Conservation (phyloP, 768 basidiomycete genomes). For the Bullera alba region DNA sequence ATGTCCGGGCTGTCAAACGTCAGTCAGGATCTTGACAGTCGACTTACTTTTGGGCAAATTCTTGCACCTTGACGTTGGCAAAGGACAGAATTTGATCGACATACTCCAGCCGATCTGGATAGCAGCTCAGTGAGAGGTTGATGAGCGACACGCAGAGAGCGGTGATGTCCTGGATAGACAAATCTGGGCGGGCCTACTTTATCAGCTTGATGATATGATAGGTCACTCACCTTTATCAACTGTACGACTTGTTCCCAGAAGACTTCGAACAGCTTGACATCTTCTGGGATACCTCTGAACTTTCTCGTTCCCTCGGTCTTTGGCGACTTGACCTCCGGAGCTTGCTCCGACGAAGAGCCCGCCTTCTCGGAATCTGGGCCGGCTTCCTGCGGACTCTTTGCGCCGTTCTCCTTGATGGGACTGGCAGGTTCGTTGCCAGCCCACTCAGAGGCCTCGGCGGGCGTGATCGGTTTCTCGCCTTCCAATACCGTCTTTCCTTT, state of each 20-base stretch:
- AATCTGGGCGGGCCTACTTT: constrained; percentile 81
- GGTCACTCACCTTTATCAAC: constrained; percentile 73
- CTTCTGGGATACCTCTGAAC: constrained; percentile 89
- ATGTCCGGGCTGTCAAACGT: constrained; percentile 65
- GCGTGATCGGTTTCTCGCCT: constrained; percentile 15
- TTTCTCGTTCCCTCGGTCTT: constrained; percentile 53
- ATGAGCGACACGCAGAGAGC: constrained; percentile 90
- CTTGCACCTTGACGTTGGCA: constrained; percentile 75
- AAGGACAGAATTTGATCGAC: constrained; percentile 92
- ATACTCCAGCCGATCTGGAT: constrained; percentile 93
- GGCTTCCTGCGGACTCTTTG: neutral
- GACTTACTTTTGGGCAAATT: constrained; percentile 70
- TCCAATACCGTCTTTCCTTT: constrained; percentile 49
- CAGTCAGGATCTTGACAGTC: neutral
- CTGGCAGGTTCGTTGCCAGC: constrained; percentile 6
- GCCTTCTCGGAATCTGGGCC: constrained; percentile 24
- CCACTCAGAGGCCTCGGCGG: constrained; percentile 34
- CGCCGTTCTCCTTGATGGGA: constrained; percentile 8
- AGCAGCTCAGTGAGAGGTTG: constrained; percentile 91
- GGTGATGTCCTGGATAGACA: constrained; percentile 95
- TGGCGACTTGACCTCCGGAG: constrained; percentile 10
- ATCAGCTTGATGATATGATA: constrained; percentile 2
- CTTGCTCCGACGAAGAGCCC: constrained; percentile 1
- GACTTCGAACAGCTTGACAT: constrained; percentile 93
- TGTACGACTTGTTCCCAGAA: constrained; percentile 99